Conservation (phyloP, 1,139 yeast species). For the Cylindricascospora bacillispora region DNA sequence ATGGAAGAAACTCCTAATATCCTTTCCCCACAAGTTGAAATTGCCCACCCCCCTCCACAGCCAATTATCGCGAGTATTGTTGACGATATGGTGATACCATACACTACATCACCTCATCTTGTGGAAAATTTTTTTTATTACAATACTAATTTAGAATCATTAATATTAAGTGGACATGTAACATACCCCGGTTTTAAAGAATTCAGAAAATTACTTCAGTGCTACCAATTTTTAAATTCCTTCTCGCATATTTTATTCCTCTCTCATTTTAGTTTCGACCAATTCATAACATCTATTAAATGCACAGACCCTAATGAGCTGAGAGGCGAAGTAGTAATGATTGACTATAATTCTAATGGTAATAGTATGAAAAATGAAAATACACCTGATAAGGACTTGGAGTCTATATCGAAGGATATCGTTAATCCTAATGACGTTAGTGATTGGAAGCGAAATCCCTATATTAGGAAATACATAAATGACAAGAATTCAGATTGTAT, state of each 20-base stretch:
- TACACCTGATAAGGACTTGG: not conserved
- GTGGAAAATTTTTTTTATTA: conserved; percentile 12
- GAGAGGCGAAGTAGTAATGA: conserved; percentile 20
- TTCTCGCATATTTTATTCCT: conserved; percentile 18
- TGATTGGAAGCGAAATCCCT: conserved; percentile 8
- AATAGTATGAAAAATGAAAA: conserved; percentile 10
- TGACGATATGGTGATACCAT: conserved; percentile 27
- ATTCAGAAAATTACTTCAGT: conserved; percentile 18
- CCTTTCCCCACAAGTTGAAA: conserved; percentile 3
- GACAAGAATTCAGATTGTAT: conserved; percentile 7
- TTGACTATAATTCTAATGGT: conserved; percentile 27
- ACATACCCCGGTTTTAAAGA: conserved; percentile 7
- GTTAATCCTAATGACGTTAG: conserved; percentile 1
- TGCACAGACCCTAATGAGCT: conserved; percentile 19
- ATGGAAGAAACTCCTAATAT: conserved; percentile 3
- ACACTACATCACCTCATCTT: conserved; percentile 14
- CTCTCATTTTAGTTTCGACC: conserved; percentile 20
- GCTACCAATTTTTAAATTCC: conserved; percentile 22
- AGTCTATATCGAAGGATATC: not conserved
- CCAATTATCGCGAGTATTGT: conserved; percentile 21
- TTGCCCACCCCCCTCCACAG: conserved; percentile 6
- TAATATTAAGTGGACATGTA: conserved; percentile 6
- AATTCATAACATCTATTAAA: conserved; percentile 19
- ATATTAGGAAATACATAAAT: conserved; percentile 12
- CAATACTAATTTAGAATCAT: conserved; percentile 13